Evolutionary conservation across 2,329 filamentous ascomycete genomes (phyloP), one percentile per base, ranked within the genome.

Genomic region (Trematosphaeria pertusa): DNA sequence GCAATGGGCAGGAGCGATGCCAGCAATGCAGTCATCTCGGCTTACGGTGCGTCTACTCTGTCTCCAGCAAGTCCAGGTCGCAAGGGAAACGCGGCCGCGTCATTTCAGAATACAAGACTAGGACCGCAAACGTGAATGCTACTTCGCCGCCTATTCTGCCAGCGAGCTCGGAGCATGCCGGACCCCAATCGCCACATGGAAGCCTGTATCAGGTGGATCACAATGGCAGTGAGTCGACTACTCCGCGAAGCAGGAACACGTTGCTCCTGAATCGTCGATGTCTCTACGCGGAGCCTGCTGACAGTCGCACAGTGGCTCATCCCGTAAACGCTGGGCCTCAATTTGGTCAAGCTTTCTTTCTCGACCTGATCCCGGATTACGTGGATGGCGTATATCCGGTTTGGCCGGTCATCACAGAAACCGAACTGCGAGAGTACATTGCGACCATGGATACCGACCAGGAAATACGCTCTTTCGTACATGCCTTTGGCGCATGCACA

Each of bases 301-400:
- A 3, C 14, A 35, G 15, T 9, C n/a, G 17, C 5, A 9, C 22
- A 42, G 19, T 30, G 33, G 8, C 30, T 48, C 6, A 39, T 43
- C 10, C 35, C 24, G 8, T 12, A 28, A 28, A 7, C 10, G 49
- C 50, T 32, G 47, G 51, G 37, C 41, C 43, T 22, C 52, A 58
- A 56, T 64, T 59, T 46, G 43, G 36, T 48, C 58, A 61, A 39
- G 32, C 53, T 3, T 75, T 74, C 63, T 76, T 78, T 43, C 52
- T 73, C 22, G 66, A 71, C n/a, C 64, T 79, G 7, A 58, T 79
- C 21, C 71, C 74, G 12, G 71, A 77, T 36, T 79, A 78, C 43
- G 65, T 73, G 53, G 56, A 65, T 20, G 70, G 70, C 14, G 75
- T 79, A 12, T 80, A 78, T 52, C 77, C 77, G 1, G 72, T 78